These are phyloP conservation scores for Rosa rugosa DNA, from an alignment of 306 rosid genomes.

Conservation along the genomic window DNA sequence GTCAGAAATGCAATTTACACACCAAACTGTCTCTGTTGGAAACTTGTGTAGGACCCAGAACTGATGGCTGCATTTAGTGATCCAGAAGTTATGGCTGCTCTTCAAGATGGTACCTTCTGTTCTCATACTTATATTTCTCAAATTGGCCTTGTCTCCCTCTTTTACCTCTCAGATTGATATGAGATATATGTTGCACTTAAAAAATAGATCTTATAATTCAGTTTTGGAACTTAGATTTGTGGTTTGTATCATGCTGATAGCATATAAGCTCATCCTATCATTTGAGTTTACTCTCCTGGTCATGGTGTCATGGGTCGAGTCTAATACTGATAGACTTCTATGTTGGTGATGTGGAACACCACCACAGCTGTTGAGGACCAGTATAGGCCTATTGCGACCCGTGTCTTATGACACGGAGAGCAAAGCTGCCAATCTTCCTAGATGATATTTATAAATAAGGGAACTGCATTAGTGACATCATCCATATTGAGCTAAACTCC, in stretches of 20 bases:
- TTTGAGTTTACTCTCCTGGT: not conserved
- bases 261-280: not conserved
- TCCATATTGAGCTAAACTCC: not conserved
- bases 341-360: not conserved
- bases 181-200: not conserved
- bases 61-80: slow-evolving; percentile 81
- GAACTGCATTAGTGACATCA: not conserved
- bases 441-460: not conserved
- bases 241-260: not conserved
- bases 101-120: slow-evolving; percentile 70
- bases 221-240: not conserved
- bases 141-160: not conserved
- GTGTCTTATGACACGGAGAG: not conserved
- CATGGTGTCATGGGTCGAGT: not conserved
- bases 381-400: not conserved
- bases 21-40: slow-evolving; percentile 10
- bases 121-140: not conserved
- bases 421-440: not conserved
- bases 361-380: not conserved
- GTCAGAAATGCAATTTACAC: not conserved
- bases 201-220: not conserved
- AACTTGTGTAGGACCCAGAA: slow-evolving; percentile 68
- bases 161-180: not conserved
- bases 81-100: slow-evolving; percentile 94
- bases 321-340: not conserved